Conservation (phyloP, 2,329 filamentous ascomycete genomes). For the Aspergillus japonicus region DNA sequence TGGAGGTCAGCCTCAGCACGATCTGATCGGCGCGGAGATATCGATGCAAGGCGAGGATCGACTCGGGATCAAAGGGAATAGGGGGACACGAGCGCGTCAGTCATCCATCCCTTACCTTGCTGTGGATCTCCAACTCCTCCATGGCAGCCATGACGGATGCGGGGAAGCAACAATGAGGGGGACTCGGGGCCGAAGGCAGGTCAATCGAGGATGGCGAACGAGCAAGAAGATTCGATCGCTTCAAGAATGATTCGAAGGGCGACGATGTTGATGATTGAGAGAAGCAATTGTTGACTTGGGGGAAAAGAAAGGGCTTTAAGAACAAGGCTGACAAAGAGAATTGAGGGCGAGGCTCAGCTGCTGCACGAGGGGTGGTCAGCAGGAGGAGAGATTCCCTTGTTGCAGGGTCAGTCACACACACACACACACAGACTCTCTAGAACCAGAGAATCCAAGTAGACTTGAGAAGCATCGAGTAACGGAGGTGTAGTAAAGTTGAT, state of each 20-base stretch:
- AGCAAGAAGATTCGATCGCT: neutral
- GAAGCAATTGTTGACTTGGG: too few relatives aligned
- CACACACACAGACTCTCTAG: neutral
- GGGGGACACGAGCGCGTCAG: slow-evolving; percentile 5
- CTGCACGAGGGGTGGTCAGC: neutral
- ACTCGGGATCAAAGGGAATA: neutral
- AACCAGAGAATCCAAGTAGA: neutral
- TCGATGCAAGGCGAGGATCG: too few relatives aligned
- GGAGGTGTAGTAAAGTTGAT: neutral
- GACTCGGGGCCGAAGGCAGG: neutral
- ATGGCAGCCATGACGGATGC: slow-evolving; percentile 73
- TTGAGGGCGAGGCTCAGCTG: neutral
- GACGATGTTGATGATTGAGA: too few relatives aligned
- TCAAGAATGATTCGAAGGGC: neutral
- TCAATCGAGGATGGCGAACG: neutral
- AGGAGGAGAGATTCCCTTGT: neutral
- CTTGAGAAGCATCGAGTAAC: neutral
- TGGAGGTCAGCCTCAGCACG: slow-evolving; percentile 23
- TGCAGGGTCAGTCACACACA: too few relatives aligned
- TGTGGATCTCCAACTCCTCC: slow-evolving; percentile 95
- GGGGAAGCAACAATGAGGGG: neutral
- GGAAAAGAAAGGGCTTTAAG: neutral
- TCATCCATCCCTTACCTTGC: slow-evolving; percentile 66
- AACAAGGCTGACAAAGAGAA: neutral
- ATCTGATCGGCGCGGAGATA: neutral